Evolutionary conservation across 106 monocot genomes (phyloP).

Genomic region (Acorus calamus): DNA sequence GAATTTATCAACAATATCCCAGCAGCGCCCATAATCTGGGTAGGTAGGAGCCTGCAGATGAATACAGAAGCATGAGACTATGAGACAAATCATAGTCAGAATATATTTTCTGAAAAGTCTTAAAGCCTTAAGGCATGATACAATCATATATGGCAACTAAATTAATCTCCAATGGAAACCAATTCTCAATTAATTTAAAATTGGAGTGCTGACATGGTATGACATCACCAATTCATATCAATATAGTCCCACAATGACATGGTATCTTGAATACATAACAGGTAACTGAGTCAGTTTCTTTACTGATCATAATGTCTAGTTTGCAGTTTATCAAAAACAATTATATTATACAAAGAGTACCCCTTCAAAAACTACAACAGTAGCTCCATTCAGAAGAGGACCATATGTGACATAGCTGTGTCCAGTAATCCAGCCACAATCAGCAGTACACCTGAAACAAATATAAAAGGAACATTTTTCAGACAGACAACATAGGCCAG

Average conservation of each 20-base stretch:
- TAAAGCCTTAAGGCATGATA: too few species aligned
- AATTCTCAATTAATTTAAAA: too few species aligned
- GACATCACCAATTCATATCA: not conserved
- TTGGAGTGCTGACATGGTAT: not conserved
- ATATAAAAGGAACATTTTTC: constrained; percentile 2
- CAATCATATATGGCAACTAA: not conserved
- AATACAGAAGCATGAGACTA: constrained; percentile 4
- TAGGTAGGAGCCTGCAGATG: constrained; percentile 80
- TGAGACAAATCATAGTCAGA: not conserved
- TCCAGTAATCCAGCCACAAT: constrained; percentile 99
- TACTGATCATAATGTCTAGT: too few species aligned
- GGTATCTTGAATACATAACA: too few species aligned
- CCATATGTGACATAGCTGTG: constrained; percentile 99
- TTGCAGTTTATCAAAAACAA: not conserved
- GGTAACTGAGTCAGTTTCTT: too few species aligned
- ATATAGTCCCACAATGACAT: too few species aligned
- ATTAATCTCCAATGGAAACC: too few species aligned
- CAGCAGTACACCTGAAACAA: constrained; percentile 86
- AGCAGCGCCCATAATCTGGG: constrained; percentile 80
- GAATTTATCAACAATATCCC: constrained; percentile 99
- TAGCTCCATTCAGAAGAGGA: constrained; percentile 94
- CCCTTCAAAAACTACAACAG: constrained; percentile 93
- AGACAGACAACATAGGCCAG: too few species aligned
- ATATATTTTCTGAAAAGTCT: too few species aligned
- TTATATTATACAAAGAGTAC: constrained; percentile 23